phyloP scores from a whole-genome alignment of 163 green algal species.

The Volvox carteri region DNA sequence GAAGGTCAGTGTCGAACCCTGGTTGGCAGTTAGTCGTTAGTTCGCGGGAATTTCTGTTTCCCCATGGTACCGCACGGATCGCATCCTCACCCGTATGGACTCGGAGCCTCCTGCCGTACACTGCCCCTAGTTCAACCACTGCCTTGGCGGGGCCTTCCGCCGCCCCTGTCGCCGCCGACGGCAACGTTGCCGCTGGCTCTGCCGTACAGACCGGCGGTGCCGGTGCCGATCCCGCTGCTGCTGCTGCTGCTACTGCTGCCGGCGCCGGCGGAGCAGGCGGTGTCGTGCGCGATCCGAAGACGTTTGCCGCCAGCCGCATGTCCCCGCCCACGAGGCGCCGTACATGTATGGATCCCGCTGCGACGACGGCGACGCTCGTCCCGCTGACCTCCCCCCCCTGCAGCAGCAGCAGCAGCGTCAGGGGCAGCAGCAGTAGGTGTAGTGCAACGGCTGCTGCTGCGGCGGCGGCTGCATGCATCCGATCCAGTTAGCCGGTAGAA shows the following conservation, averaged over 20 bases:
- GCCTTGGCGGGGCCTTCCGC: background rate
- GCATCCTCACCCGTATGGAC: constrained; percentile 21
- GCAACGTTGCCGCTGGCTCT: background rate
- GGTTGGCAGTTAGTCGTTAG: too few species aligned
- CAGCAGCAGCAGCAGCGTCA: too few species aligned
- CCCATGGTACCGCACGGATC: too few species aligned
- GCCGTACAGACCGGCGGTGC: background rate
- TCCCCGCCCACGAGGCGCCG: constrained; percentile 27
- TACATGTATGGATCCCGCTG: background rate
- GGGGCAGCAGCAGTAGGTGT: background rate
- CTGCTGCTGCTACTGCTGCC: background rate
- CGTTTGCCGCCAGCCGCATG: background rate
- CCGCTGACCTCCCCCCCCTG: constrained; percentile 46
- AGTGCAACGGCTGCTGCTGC: too few species aligned
- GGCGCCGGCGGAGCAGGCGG: background rate
- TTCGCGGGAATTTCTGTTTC: too few species aligned
- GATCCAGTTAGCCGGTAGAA: too few species aligned
- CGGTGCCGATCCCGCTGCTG: background rate
- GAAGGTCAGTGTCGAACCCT: too few species aligned
- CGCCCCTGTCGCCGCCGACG: background rate
- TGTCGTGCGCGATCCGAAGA: background rate
- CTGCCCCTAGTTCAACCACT: background rate
- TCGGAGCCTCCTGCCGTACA: constrained; percentile 16
- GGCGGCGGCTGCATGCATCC: too few species aligned
- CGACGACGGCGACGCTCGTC: background rate